phyloP scores from a whole-genome alignment of 345 rosid species.

The Eucalyptus curtisii region DNA sequence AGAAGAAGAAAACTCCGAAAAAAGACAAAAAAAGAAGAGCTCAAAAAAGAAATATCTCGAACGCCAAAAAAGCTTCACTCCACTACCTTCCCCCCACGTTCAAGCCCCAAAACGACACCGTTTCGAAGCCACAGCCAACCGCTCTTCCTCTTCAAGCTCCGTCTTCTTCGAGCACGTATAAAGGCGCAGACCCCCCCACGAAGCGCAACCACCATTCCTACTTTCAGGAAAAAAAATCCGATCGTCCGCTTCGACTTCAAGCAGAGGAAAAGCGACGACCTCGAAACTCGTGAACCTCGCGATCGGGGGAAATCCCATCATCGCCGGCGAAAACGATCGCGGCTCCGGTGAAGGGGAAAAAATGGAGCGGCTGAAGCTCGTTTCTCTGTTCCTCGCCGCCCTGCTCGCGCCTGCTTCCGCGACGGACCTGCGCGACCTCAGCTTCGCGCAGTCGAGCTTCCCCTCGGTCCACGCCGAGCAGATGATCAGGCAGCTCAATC shows the following conservation, averaged over 20 bases:
- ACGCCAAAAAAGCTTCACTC: background rate
- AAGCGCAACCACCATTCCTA: background rate
- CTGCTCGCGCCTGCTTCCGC: conserved; percentile 7
- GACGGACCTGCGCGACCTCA: conserved; percentile 8
- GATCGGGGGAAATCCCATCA: background rate
- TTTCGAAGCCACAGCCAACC: background rate
- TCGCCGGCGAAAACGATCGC: background rate
- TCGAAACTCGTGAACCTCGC: background rate
- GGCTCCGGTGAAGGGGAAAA: background rate
- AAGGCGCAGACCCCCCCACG: background rate
- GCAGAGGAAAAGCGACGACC: background rate
- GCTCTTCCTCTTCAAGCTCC: background rate
- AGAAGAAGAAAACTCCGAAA: background rate
- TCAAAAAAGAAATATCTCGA: background rate
- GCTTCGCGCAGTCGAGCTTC: conserved; percentile 28
- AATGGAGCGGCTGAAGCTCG: background rate
- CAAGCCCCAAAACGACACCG: background rate
- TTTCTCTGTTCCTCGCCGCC: background rate
- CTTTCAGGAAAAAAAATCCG: background rate
- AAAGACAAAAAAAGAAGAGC: background rate
- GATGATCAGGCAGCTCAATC: conserved; percentile 76
- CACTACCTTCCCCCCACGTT: background rate
- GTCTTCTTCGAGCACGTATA: background rate
- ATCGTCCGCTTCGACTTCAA: background rate
- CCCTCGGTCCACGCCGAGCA: conserved; percentile 63